Evolutionary conservation across 169 alveolate species (phyloP).

Genomic region (Eimeria necatrix): DNA sequence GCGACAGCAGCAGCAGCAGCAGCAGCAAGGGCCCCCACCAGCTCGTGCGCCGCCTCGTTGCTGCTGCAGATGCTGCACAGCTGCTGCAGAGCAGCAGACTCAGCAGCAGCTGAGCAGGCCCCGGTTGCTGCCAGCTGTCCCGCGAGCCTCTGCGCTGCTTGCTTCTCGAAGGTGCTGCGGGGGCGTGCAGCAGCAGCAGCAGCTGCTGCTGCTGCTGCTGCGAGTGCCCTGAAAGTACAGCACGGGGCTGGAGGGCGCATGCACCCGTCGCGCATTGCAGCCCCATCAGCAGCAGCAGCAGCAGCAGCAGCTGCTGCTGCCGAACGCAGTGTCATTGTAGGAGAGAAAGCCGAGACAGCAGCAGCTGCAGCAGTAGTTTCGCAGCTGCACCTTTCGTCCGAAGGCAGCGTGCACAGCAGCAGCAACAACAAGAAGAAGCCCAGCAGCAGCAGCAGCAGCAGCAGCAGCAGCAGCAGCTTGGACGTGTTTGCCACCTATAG

Average conservation of each 20-base stretch:
- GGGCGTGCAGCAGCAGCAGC: slow-evolving; percentile 61
- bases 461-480: slow-evolving; percentile 18
- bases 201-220: slow-evolving; percentile 51
- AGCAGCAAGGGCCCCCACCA: slow-evolving; percentile 3
- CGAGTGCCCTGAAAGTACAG: background rate
- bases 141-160: background rate
- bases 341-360: background rate
- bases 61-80: slow-evolving; percentile 49
- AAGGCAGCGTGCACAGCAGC: background rate
- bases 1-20: slow-evolving; percentile 30
- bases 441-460: slow-evolving; percentile 56
- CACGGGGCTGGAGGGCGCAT: background rate
- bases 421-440: slow-evolving; percentile 31
- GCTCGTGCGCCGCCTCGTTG: slow-evolving; percentile 14
- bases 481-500: slow-evolving; percentile 33
- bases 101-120: background rate
- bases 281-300: background rate
- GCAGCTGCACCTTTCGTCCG: background rate
- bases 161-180: background rate
- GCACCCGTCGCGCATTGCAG: background rate
- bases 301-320: slow-evolving; percentile 62
- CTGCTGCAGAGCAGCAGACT: background rate
- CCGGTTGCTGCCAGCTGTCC: background rate
- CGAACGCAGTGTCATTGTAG: background rate
- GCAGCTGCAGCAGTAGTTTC: background rate